A percentile compares a stretch with the other conserved stretches of the same genome.
Conservation (phyloP, 371 early-diverging fungal species). For the Fennellomyces sp. region DNA sequence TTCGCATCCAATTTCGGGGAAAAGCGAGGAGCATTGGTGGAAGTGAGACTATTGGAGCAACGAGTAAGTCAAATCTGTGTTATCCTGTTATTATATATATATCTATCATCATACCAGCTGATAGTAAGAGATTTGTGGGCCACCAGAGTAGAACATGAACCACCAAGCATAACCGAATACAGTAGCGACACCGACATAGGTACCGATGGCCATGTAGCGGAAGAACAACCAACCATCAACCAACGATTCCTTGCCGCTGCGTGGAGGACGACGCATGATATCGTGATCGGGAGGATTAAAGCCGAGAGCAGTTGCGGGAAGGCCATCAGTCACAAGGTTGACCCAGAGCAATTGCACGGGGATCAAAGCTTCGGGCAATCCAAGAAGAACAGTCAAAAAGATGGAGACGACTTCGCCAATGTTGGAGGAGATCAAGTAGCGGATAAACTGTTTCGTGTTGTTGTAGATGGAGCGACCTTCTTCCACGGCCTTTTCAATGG, state of each 20-base stretch:
- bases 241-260: constrained; percentile 84
- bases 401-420: constrained; percentile 87
- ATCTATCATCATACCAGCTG: constrained; percentile 86
- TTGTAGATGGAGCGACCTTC: constrained; percentile 97
- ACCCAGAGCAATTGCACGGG: constrained; percentile 98
- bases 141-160: constrained; percentile 87
- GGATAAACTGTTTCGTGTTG: constrained; percentile 98
- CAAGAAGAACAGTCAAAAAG: constrained; percentile 92
- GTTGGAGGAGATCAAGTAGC: constrained; percentile 95
- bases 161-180: constrained; percentile 98
- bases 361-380: constrained; percentile 95
- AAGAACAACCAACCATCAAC: constrained; percentile 94
- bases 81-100: too few relatives aligned
- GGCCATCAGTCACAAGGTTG: constrained; percentile 91
- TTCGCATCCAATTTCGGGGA: constrained; percentile 91
- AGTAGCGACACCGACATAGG: constrained; percentile 93
- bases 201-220: constrained; percentile 91
- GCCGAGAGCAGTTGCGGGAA: constrained; percentile 77
- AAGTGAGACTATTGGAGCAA: constrained; percentile 89
- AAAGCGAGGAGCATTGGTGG: constrained; percentile 82
- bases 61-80: too few relatives aligned
- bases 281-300: constrained; percentile 97
- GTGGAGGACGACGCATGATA: constrained; percentile 93
- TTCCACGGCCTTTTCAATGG: constrained; percentile 94
- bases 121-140: constrained; percentile 87